Evolutionary conservation across 345 rosid species (phyloP).

Genomic region (Alliaria petiolata): DNA sequence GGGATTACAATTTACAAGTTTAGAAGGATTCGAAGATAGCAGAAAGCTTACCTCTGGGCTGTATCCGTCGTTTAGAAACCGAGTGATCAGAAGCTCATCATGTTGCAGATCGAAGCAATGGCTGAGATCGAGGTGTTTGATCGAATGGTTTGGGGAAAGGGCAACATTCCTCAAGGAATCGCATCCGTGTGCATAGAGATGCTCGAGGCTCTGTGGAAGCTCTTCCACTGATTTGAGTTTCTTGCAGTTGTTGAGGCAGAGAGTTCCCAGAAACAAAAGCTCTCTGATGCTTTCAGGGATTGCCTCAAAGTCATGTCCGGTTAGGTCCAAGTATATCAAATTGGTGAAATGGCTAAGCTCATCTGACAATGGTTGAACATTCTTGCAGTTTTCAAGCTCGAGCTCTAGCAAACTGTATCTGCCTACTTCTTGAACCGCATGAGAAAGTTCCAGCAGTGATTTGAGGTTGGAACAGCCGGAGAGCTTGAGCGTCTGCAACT

Average conservation of each 20-base stretch:
- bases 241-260: slow-evolving; percentile 13
- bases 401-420: not conserved
- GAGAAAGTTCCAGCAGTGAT: not conserved
- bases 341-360: not conserved
- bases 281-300: not conserved
- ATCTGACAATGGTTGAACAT: not conserved
- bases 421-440: not conserved
- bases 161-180: not conserved
- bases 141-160: not conserved
- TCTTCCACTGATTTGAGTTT: not conserved
- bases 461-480: not conserved
- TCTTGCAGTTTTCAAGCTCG: not conserved
- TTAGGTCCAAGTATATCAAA: not conserved
- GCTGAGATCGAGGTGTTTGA: slow-evolving; percentile 10
- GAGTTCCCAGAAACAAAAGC: not conserved
- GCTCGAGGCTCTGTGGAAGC: not conserved
- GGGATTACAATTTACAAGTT: not conserved
- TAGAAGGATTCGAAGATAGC: not conserved
- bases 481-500: not conserved
- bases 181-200: slow-evolving; percentile 19
- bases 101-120: not conserved
- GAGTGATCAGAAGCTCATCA: not conserved
- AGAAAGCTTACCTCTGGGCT: not conserved
- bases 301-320: not conserved
- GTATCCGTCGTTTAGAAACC: not conserved